A percentile compares a stretch with the other conserved stretches of the same genome.
phyloP scores from a whole-genome alignment of 805 yeast genomes.

The Komagataella ulmi region DNA sequence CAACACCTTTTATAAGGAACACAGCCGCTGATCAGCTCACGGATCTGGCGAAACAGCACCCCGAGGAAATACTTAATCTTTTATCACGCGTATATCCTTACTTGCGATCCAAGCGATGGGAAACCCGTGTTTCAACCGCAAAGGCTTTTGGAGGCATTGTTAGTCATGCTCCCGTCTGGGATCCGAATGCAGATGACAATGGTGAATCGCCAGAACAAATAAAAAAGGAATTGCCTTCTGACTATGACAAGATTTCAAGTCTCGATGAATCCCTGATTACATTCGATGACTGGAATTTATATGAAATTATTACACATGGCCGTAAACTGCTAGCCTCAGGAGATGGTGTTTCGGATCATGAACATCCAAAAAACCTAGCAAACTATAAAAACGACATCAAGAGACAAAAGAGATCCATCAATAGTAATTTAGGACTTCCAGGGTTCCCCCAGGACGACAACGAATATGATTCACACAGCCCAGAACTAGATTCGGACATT shows the following conservation, averaged over 20 bases:
- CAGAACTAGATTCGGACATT: background rate
- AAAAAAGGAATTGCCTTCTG: conserved; percentile 3
- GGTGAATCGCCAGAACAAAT: conserved; percentile 8
- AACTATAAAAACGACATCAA: conserved; percentile 6
- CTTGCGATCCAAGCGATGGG: conserved; percentile 79
- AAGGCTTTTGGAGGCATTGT: conserved; percentile 91
- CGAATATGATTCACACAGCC: background rate
- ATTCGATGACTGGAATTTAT: conserved; percentile 37
- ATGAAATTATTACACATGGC: conserved; percentile 34
- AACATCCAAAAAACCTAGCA: conserved; percentile 13
- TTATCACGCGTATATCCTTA: conserved; percentile 87
- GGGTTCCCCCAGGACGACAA: conserved; percentile 13
- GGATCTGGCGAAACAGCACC: conserved; percentile 87
- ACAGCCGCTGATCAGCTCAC: conserved; percentile 97
- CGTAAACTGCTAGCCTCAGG: conserved; percentile 52
- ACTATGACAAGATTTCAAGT: conserved; percentile 22
- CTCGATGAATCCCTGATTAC: conserved; percentile 31
- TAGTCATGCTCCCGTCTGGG: conserved; percentile 67
- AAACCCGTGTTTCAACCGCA: conserved; percentile 90
- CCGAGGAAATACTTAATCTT: conserved; percentile 77
- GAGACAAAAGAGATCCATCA: conserved; percentile 15
- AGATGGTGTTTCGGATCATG: conserved; percentile 9
- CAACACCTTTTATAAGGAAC: conserved; percentile 83
- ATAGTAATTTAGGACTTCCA: conserved; percentile 16
- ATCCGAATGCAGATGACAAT: conserved; percentile 41